phyloP scores from a whole-genome alignment of 352 stramenopile genomes.

The Vaucheria bursata region DNA sequence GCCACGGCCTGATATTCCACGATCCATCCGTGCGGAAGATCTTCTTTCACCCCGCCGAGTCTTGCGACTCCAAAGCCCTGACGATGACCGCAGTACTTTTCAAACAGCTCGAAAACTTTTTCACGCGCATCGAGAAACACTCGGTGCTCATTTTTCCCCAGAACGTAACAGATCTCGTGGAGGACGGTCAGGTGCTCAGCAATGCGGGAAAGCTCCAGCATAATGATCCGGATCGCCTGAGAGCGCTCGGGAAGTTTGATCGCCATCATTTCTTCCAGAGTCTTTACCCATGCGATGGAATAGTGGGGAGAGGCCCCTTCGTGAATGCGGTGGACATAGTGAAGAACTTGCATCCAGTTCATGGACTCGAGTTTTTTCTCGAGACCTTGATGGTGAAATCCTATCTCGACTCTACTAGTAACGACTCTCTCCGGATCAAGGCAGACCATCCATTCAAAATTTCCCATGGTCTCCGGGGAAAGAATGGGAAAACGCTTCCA shows the following conservation, averaged over 20 bases:
- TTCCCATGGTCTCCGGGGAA: background rate
- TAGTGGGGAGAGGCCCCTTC: background rate
- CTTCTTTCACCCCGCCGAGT: background rate
- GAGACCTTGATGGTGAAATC: background rate
- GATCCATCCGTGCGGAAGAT: background rate
- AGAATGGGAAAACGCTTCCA: background rate
- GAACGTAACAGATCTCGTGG: background rate
- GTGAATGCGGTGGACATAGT: background rate
- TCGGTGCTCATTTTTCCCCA: background rate
- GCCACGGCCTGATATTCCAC: background rate
- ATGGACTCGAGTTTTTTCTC: background rate
- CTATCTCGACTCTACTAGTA: background rate
- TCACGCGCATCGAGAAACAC: background rate
- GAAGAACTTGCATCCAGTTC: background rate
- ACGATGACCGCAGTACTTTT: background rate
- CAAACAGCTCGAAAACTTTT: background rate
- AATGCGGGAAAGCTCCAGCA: background rate
- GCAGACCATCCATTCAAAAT: background rate
- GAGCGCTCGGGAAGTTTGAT: background rate
- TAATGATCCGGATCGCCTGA: background rate
- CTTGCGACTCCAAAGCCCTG: background rate
- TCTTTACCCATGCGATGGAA: background rate
- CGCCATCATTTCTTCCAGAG: background rate
- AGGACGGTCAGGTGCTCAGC: background rate
- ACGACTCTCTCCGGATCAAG: background rate